Evolutionary conservation across 2,329 filamentous ascomycete species (phyloP), one percentile per base, ranked within the genome.

Genomic region (Sphaerulina populicola): DNA sequence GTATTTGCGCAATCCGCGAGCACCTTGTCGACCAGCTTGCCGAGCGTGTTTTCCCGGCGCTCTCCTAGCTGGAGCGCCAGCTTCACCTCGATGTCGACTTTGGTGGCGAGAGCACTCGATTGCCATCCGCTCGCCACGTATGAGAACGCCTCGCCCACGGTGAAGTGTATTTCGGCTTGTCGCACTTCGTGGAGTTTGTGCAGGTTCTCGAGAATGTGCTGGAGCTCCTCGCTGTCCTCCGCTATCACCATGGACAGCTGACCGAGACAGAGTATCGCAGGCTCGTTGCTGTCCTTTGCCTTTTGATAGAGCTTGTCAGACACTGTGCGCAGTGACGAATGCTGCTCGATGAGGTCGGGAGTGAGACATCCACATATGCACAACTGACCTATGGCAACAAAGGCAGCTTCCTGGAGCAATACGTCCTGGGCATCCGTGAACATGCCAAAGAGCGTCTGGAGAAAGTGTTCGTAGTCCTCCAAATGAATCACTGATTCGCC

Each of bases 151-250:
- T 95, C 90, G 11, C 93, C 93, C 27, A 94, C 82, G 0, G 88
- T 81, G 65, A 98, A 96, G 56, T 96, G 91, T 1, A 90, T 78
- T 66, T 97, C 91, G 0, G 86, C 80, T 60, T 89, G 85, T 59
- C 87, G 87, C 39, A 93, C 80, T 64, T 95, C 89, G 60, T 94
- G 85, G 2, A 97, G 74, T 8, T 77, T 77, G 64, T 90, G 86
- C 0, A 97, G 72, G 27, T 79, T 81, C 9, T 81, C 75, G 10
- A 88, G 69, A 5, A 94, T 78, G 8, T 75, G 70, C 1, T 70
- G 70, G 1, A 86, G 67, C 1, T 67, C 61, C 2, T 67, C 62
- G 1, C 69, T 64, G 37, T 73, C 68, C 31, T 77, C 72, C 10
- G 74, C 69, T 2, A 81, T 68, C 1, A 84, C 78, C 47, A 88